Evolutionary conservation across 2,329 filamentous ascomycete species (phyloP).

Genomic region (Chrysoporthe austroafricana): DNA sequence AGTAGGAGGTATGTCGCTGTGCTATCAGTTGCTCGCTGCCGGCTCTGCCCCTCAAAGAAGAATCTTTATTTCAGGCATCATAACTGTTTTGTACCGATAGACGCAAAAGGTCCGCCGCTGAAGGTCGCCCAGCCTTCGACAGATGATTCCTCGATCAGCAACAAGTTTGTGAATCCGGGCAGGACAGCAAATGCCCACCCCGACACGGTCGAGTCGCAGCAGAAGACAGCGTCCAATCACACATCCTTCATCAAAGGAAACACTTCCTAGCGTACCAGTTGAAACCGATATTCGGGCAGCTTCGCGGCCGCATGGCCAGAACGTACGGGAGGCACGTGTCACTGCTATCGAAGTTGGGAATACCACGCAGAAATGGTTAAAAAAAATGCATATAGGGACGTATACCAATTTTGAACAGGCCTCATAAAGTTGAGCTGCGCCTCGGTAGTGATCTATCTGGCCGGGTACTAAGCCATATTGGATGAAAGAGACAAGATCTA

Average conservation of each 20-base stretch:
- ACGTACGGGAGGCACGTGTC: neutral
- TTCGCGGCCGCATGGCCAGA: no score
- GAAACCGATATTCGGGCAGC: neutral
- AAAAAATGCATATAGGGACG: no score
- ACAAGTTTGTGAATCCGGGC: slow-evolving; percentile 22
- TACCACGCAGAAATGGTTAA: neutral
- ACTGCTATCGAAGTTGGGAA: neutral
- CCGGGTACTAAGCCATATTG: neutral
- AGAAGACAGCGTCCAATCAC: slow-evolving; percentile 4
- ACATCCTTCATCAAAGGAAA: slow-evolving; percentile 26
- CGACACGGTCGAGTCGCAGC: slow-evolving; percentile 14
- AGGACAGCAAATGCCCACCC: slow-evolving; percentile 17
- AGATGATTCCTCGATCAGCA: slow-evolving; percentile 26
- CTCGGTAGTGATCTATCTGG: neutral
- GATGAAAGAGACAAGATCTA: no score
- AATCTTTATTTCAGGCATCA: no score
- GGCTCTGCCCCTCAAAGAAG: no score
- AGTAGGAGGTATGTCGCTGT: slow-evolving; percentile 14
- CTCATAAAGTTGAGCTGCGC: neutral
- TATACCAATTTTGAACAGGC: neutral
- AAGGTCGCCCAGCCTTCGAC: slow-evolving; percentile 20
- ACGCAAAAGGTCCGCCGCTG: slow-evolving; percentile 21
- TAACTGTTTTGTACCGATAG: neutral
- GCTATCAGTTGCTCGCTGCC: no score
- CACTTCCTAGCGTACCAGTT: neutral